Conservation (phyloP, 2,329 filamentous ascomycete species). For the Xylariaceae sp. region DNA sequence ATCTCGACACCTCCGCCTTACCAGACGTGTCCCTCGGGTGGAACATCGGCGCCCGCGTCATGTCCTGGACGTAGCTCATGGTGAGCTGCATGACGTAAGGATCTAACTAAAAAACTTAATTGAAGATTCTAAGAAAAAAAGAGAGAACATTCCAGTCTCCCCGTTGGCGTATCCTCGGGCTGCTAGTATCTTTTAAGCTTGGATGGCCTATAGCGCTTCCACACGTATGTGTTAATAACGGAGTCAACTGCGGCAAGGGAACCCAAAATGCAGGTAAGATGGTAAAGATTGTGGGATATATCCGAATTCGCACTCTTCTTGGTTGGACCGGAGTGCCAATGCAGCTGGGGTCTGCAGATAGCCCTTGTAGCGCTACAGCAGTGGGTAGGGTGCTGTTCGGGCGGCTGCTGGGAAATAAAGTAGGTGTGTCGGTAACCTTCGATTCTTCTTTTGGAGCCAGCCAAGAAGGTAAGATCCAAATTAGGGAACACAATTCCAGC, state of each 20-base stretch:
- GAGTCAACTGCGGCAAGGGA: conserved; percentile 9
- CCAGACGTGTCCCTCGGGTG: conserved; percentile 5
- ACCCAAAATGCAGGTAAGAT: conserved; percentile 10
- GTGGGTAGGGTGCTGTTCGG: neutral
- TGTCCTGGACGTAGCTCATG: conserved; percentile 14
- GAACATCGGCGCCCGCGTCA: conserved; percentile 5
- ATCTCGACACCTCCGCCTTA: conserved; percentile 6
- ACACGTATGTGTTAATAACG: neutral
- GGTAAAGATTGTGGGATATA: conserved; percentile 11
- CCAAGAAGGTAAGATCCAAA: neutral
- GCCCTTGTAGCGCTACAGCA: conserved; percentile 15
- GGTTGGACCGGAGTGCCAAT: conserved; percentile 6
- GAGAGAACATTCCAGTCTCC: too few relatives aligned
- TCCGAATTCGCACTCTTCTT: conserved; percentile 10
- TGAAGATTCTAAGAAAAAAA: too few relatives aligned
- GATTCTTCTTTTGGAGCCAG: too few relatives aligned
- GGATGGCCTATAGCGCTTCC: too few relatives aligned
- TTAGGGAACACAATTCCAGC: neutral
- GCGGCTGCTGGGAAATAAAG: neutral
- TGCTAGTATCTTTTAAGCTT: too few relatives aligned
- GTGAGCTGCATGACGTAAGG: conserved; percentile 12
- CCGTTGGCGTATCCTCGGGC: too few relatives aligned
- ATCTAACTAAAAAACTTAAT: too few relatives aligned
- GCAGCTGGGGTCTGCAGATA: conserved; percentile 16
- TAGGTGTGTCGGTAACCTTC: too few relatives aligned